Base-by-base conservation (phyloP, 495 filamentous ascomycete genomes). In the Letharia columbiana region DNA sequence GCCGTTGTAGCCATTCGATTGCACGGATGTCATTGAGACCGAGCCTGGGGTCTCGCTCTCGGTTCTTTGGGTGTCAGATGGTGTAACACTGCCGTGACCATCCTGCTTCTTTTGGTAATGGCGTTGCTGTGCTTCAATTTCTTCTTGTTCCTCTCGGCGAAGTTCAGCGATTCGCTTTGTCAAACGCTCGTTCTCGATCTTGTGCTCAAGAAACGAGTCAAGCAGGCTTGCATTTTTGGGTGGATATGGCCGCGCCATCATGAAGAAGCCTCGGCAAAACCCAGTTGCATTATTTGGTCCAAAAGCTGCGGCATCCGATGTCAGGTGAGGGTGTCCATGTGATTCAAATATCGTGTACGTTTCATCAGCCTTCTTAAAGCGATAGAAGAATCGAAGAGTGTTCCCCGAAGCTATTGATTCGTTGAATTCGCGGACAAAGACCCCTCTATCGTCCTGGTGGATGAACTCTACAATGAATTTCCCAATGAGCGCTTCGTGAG, bases 161-260 rank as follows among this genome's bases (percentile, higher is more conserved):
- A 98, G 81, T 72, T 96, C 91, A 18, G 86, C 85, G 66, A 98
- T 96, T 44, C 89, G 86, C 68, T 90, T 89, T 65, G 82, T 84
- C 49, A 98, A 75, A 23, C 94, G 85, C 75, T 96, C 92, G 71
- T 98, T 97, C 75, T 98, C 94, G 60, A 98, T 92, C 75, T 97
- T 97, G 77, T 97, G 93, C 75, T 98, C 94, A 18, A 98, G 80
- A 68, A 96, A 97, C 1, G 93, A 95, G 75, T 98, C 92, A 60
- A 98, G 77, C 11, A 96, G 79, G 13, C 83, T 85, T 0, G 91
- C 86, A 72, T 91, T 94, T 73, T 88, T 91, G 59, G 89, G 94
- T 10, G 91, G 92, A 75, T 97, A 96, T 13, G 91, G 94, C 31
- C 94, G 83, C 35, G 91, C 86, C 85, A 96, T 90, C 79, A 98